Percentiles rank a stretch among this genome's conserved stretches.
Evolutionary conservation across 2,329 filamentous ascomycete genomes (phyloP).

Genomic region (Verticillium klebahnii): DNA sequence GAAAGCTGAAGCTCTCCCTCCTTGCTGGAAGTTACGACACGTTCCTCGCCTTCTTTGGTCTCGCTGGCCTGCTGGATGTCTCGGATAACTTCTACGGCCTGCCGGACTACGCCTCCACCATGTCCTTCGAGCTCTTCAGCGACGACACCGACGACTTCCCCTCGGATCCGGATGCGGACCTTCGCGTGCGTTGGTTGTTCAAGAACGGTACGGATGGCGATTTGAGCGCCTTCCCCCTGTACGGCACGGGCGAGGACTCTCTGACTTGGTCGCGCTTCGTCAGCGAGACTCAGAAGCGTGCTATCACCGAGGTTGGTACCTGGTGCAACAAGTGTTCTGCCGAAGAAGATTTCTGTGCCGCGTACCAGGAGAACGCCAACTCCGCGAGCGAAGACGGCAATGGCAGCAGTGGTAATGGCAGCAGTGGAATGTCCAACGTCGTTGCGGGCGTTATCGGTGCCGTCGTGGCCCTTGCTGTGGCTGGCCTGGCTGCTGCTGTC

Average conservation of each 20-base stretch:
- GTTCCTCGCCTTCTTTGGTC: constrained; percentile 29
- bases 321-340: constrained; percentile 25
- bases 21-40: constrained; percentile 29
- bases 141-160: constrained; percentile 20
- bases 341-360: constrained; percentile 22
- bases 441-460: constrained; percentile 28
- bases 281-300: constrained; percentile 19
- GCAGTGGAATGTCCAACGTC: constrained; percentile 23
- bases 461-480: constrained; percentile 24
- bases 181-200: constrained; percentile 28
- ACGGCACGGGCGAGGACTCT: constrained; percentile 20
- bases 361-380: constrained; percentile 17
- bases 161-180: constrained; percentile 13
- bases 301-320: constrained; percentile 21
- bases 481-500: constrained; percentile 10
- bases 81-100: constrained; percentile 25
- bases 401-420: constrained; percentile 2
- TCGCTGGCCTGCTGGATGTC: constrained; percentile 19
- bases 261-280: constrained; percentile 23
- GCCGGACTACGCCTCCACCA: constrained; percentile 29
- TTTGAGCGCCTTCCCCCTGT: constrained; percentile 23
- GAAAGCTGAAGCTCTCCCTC: constrained; percentile 27
- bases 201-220: constrained; percentile 25
- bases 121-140: constrained; percentile 29
- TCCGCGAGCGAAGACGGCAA: constrained; percentile 2